These are phyloP conservation scores for Flaveria linearis DNA, from an alignment of 129 eudicot species.

Conservation along the genomic window DNA sequence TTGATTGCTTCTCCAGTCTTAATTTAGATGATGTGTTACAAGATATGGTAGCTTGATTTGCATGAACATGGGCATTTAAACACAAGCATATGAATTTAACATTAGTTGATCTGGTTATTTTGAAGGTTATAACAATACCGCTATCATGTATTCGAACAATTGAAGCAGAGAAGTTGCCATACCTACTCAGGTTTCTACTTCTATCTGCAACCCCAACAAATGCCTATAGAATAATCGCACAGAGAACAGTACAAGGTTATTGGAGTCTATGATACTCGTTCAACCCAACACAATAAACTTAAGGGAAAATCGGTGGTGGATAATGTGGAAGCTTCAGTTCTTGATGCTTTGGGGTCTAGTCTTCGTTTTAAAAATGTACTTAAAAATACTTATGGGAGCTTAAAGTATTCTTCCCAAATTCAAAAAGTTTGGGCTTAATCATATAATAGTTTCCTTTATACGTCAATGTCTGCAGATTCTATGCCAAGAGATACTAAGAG, in stretches of 20 bases:
- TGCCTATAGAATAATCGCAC: conserved; percentile 68
- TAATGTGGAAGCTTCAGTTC: too few relatives aligned
- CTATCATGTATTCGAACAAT: conserved; percentile 74
- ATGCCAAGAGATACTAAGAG: conserved; percentile 77
- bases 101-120: conserved; percentile 23
- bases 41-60: conserved; percentile 55
- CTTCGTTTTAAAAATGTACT: conserved; percentile 71
- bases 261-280: conserved; percentile 46
- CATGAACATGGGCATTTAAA: not conserved
- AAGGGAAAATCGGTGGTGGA: too few relatives aligned
- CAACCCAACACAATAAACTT: too few relatives aligned
- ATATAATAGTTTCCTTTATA: conserved; percentile 19
- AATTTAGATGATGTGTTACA: conserved; percentile 72
- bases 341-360: too few relatives aligned
- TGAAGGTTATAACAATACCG: conserved; percentile 73
- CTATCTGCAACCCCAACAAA: conserved; percentile 63
- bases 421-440: not conserved
- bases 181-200: conserved; percentile 67
- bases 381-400: conserved; percentile 13
- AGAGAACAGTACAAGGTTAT: conserved; percentile 68
- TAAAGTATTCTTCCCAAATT: conserved; percentile 13
- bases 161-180: conserved; percentile 70
- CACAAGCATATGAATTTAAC: not conserved
- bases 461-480: conserved; percentile 49
- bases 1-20: conserved; percentile 74